Evolutionary conservation across 345 rosid species (phyloP).

Genomic region (Aegle marmelos): DNA sequence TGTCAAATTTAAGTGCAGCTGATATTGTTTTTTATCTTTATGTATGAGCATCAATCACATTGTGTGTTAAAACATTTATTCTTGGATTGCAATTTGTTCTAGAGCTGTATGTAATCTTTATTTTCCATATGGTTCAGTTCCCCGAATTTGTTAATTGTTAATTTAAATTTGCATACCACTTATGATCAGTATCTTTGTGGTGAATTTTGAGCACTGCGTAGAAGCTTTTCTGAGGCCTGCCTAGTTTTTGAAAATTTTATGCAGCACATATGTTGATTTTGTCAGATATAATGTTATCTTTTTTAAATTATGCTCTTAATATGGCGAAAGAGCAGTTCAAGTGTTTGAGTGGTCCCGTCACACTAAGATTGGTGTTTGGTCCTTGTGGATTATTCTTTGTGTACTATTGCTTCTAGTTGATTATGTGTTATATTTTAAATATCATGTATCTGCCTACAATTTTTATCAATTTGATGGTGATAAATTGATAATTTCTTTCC

Average conservation of each 20-base stretch:
- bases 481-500: background rate
- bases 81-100: background rate
- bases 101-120: background rate
- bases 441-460: background rate
- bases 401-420: background rate
- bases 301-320: conserved; percentile 5
- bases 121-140: background rate
- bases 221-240: background rate
- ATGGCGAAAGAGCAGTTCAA: background rate
- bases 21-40: background rate
- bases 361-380: background rate
- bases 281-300: background rate
- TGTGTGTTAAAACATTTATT: background rate
- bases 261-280: background rate
- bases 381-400: background rate
- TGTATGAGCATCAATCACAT: too few species aligned
- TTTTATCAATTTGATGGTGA: background rate
- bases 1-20: background rate
- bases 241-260: background rate
- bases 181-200: background rate
- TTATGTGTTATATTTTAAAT: background rate
- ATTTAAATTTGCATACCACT: background rate
- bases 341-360: background rate
- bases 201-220: background rate
- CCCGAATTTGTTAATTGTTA: background rate